These are phyloP conservation scores for Aspergillus steynii DNA, from an alignment of 495 filamentous ascomycete species.

Conservation along the genomic window DNA sequence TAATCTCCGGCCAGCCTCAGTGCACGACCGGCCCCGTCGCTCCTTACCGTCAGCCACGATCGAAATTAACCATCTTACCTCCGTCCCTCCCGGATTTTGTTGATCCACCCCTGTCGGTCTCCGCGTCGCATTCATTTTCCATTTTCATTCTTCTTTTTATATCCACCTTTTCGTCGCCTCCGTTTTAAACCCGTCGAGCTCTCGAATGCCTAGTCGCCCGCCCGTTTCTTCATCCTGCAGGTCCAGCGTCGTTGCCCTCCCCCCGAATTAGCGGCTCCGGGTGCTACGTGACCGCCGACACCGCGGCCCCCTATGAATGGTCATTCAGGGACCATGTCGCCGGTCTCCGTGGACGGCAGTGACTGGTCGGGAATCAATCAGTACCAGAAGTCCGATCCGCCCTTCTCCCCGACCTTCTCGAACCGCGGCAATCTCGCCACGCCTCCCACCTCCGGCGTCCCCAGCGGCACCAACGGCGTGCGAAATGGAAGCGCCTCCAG, in stretches of 20 bases:
- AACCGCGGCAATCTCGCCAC: slow-evolving; percentile 67
- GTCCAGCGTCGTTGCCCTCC: slow-evolving; percentile 1
- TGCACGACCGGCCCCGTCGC: not conserved
- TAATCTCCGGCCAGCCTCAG: slow-evolving; percentile 7
- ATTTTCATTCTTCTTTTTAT: not conserved
- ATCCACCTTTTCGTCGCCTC: not conserved
- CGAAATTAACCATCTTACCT: slow-evolving; percentile 7
- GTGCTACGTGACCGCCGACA: slow-evolving; percentile 5
- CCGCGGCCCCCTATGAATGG: slow-evolving; percentile 54
- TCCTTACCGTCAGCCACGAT: slow-evolving; percentile 17
- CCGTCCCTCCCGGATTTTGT: not conserved
- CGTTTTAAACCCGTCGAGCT: not conserved
- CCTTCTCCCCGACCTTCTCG: slow-evolving; percentile 53
- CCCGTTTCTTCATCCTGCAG: slow-evolving; percentile 4
- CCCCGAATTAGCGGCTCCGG: slow-evolving; percentile 1
- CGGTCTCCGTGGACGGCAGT: slow-evolving; percentile 78
- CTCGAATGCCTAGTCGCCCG: slow-evolving; percentile 23
- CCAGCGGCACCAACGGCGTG: slow-evolving; percentile 59
- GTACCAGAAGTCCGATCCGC: slow-evolving; percentile 62
- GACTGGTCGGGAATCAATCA: slow-evolving; percentile 83
- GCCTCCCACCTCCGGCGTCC: slow-evolving; percentile 67
- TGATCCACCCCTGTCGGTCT: slow-evolving; percentile 12
- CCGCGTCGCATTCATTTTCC: not conserved
- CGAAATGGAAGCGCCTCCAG: slow-evolving; percentile 29
- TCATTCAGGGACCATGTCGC: slow-evolving; percentile 70